phyloP scores from a whole-genome alignment of 116 monocot genomes.

The Papilionanthe hybrid region DNA sequence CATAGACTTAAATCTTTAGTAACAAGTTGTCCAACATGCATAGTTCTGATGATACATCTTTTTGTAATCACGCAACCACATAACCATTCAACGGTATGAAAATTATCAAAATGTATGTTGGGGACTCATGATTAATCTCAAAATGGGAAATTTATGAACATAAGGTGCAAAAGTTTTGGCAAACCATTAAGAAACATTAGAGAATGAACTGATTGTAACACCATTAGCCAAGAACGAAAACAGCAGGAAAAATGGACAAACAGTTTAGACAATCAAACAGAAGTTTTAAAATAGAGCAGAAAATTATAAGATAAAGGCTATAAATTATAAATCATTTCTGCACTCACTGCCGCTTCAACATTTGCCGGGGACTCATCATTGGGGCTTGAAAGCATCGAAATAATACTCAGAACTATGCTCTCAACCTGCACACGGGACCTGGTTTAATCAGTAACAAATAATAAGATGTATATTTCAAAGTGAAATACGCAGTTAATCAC shows the following conservation, averaged over 20 bases:
- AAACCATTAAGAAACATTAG: no score
- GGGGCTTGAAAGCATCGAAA: slow-evolving; percentile 76
- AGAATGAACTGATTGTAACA: no score
- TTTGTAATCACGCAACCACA: no score
- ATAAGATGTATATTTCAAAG: neutral
- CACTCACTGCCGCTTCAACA: slow-evolving; percentile 67
- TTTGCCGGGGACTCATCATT: slow-evolving; percentile 78
- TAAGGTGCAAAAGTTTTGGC: no score
- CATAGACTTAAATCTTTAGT: no score
- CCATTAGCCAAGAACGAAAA: neutral
- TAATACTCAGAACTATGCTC: slow-evolving; percentile 69
- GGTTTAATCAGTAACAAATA: neutral
- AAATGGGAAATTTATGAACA: no score
- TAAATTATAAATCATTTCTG: slow-evolving; percentile 3
- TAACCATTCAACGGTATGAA: no score
- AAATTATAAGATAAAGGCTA: neutral
- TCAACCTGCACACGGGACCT: slow-evolving; percentile 43
- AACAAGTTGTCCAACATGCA: no score
- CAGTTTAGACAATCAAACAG: neutral
- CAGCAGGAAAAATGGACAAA: neutral
- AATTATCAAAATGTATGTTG: no score
- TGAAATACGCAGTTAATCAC: neutral
- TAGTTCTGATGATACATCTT: no score
- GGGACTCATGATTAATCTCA: no score
- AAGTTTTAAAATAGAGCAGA: neutral